These are phyloP conservation scores for Opeltia flavorubescens DNA, from an alignment of 495 filamentous ascomycete genomes.

Conservation along the genomic window DNA sequence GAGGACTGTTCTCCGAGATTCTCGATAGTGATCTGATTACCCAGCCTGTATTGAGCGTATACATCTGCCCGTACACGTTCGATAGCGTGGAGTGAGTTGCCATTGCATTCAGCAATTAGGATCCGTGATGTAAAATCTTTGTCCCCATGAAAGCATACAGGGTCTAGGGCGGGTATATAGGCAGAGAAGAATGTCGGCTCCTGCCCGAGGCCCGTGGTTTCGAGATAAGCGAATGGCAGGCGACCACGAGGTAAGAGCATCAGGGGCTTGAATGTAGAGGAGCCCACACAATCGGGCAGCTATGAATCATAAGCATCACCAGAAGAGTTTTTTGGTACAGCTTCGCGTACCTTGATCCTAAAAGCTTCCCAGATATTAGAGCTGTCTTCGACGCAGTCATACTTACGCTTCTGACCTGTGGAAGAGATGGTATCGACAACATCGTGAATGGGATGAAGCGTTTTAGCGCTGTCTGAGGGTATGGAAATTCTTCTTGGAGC, in stretches of 20 bases:
- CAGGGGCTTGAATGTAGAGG: slow-evolving; percentile 7
- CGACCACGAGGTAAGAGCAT: slow-evolving; percentile 8
- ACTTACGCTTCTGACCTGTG: slow-evolving; percentile 13
- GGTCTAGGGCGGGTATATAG: slow-evolving; percentile 6
- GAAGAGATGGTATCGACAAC: too few species aligned
- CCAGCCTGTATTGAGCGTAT: slow-evolving; percentile 60
- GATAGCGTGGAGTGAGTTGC: slow-evolving; percentile 49
- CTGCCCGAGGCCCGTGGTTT: neutral
- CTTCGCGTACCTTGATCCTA: slow-evolving; percentile 7
- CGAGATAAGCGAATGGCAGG: slow-evolving; percentile 13
- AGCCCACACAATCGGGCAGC: neutral
- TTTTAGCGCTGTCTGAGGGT: neutral
- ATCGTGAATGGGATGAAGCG: too few species aligned
- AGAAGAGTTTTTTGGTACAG: neutral
- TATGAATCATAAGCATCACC: neutral
- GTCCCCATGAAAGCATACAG: neutral
- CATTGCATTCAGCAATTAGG: slow-evolving; percentile 51
- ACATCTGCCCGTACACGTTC: slow-evolving; percentile 54
- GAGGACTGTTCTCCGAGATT: slow-evolving; percentile 17
- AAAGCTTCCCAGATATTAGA: slow-evolving; percentile 5
- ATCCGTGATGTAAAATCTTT: slow-evolving; percentile 21
- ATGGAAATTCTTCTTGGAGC: neutral
- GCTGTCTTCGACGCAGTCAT: neutral
- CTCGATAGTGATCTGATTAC: slow-evolving; percentile 44
- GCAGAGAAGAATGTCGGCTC: slow-evolving; percentile 10